These are phyloP conservation scores for Hanseniaspora valbyensis DNA, from an alignment of 805 yeast species.

Conservation along the genomic window DNA sequence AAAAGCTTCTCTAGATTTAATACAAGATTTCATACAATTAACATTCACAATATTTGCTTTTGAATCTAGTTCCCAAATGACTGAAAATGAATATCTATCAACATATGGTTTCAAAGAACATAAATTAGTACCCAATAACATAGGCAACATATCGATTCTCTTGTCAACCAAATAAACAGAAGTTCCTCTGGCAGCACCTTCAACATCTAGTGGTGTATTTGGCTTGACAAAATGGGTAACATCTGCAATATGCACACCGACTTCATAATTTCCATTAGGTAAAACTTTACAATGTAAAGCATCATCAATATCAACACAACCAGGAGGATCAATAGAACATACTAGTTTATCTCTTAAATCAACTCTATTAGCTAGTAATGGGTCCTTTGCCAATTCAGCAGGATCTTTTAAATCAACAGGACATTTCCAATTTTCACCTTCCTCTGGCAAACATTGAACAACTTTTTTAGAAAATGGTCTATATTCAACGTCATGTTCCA, in stretches of 20 bases:
- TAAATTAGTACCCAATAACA: slow-evolving; percentile 84
- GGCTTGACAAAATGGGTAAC: slow-evolving; percentile 96
- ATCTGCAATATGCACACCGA: slow-evolving; percentile 98
- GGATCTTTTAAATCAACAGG: slow-evolving; percentile 52
- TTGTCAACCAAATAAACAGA: slow-evolving; percentile 94
- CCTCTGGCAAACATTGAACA: slow-evolving; percentile 79
- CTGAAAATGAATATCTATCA: slow-evolving; percentile 91
- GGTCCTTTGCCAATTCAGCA: slow-evolving; percentile 41
- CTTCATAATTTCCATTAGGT: slow-evolving; percentile 90
- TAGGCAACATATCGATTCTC: slow-evolving; percentile 97
- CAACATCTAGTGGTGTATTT: slow-evolving; percentile 80
- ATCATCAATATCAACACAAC: slow-evolving; percentile 97
- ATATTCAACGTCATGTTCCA: slow-evolving; percentile 94
- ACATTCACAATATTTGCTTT: slow-evolving; percentile 75
- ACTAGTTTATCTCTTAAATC: slow-evolving; percentile 83
- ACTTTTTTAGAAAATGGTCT: slow-evolving; percentile 91
- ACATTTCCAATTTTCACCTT: slow-evolving; percentile 88
- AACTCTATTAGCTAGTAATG: slow-evolving; percentile 45
- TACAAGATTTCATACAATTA: slow-evolving; percentile 74
- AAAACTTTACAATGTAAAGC: slow-evolving; percentile 79
- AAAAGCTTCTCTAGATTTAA: slow-evolving; percentile 85
- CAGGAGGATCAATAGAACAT: slow-evolving; percentile 96
- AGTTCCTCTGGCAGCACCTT: slow-evolving; percentile 95
- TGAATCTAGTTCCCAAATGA: slow-evolving; percentile 85
- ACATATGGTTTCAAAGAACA: slow-evolving; percentile 93